Conservation (phyloP, 2,329 filamentous ascomycete species). For the Diplodia seriata region DNA sequence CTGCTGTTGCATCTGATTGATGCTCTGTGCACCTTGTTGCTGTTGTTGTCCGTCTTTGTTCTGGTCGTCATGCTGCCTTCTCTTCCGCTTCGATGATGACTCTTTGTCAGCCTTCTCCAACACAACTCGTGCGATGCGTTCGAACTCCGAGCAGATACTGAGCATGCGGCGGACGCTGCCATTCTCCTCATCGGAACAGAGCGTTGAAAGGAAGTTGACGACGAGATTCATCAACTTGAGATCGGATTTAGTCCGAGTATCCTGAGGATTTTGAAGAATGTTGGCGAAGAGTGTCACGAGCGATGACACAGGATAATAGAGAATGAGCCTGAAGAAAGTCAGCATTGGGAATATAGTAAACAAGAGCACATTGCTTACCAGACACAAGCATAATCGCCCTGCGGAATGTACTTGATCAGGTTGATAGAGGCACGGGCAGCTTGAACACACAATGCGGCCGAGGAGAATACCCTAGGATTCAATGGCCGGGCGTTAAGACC, state of each 20-base stretch:
- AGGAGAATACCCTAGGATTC: conserved; percentile 93
- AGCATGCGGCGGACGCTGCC: conserved; percentile 94
- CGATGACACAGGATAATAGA: conserved; percentile 96
- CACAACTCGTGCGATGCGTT: conserved; percentile 88
- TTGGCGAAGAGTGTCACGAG: conserved; percentile 96
- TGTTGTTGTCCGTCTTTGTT: conserved; percentile 40
- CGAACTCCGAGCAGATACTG: conserved; percentile 92
- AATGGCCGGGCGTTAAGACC: conserved; percentile 88
- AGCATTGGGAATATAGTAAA: conserved; percentile 35
- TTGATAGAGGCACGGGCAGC: conserved; percentile 93
- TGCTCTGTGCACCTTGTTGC: conserved; percentile 33
- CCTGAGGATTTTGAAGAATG: conserved; percentile 92
- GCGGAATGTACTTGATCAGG: conserved; percentile 92
- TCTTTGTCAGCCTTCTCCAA: conserved; percentile 93
- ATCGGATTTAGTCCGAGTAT: conserved; percentile 85
- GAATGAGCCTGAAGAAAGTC: conserved; percentile 69
- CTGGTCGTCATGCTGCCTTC: conserved; percentile 72
- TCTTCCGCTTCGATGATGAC: conserved; percentile 77
- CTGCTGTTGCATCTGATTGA: conserved; percentile 41
- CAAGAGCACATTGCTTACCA: conserved; percentile 67
- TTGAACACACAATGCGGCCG: conserved; percentile 88
- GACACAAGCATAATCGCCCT: conserved; percentile 92
- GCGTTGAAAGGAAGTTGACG: conserved; percentile 86
- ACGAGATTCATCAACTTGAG: conserved; percentile 91
- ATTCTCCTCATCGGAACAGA: conserved; percentile 88